Base-by-base conservation (phyloP, 805 yeast species). In the Candida railenensis region DNA sequence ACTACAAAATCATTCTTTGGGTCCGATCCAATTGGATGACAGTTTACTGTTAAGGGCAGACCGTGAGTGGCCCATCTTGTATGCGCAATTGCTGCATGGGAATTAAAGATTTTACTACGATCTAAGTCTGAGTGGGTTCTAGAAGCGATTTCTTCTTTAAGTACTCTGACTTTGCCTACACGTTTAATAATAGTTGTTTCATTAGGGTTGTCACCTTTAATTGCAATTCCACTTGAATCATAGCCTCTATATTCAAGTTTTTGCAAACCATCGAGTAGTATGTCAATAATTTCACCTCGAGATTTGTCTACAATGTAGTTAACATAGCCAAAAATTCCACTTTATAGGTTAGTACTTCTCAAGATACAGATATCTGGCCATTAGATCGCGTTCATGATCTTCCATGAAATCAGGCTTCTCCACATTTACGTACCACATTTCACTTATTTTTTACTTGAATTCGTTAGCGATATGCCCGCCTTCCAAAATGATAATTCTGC, bases 51-150 rank as follows among this genome's bases (percentile, higher is more conserved):
- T 53, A 82, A 82, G 48, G 97, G 97, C 59, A 83, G 87, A 68
- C 99, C 99, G 68, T 94, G 99, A 34, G 99, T 94, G 42, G 99
- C 99, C 99, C 99, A 94, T 76, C 99, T 87, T 9, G 99, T 94
- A 71, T 94, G 99, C 19, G 99, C 98, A 65, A 94, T 92, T 63
- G 96, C 98, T 49, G 83, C 90, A 65, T 94, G 99, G 65, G 85
- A 81, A 57, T 81, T 83, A 62, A 89, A 89, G 16, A 81, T 76
- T 50, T 79, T 82, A 25, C 76, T 67, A 56, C 85, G 76, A 58
- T 86, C 80, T 47, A 83, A 77, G 40, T 78, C 65, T 8, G 36
- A 12, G n/a, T 33, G 7, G 4, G n/a, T 33, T 18, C 65, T 61
- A 41, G 50, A 56, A 22, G 69, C 74, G 54, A 87, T 81, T 68